Evolutionary conservation across 441 rosid species (phyloP).

Genomic region (Pelargonium citronellum): DNA sequence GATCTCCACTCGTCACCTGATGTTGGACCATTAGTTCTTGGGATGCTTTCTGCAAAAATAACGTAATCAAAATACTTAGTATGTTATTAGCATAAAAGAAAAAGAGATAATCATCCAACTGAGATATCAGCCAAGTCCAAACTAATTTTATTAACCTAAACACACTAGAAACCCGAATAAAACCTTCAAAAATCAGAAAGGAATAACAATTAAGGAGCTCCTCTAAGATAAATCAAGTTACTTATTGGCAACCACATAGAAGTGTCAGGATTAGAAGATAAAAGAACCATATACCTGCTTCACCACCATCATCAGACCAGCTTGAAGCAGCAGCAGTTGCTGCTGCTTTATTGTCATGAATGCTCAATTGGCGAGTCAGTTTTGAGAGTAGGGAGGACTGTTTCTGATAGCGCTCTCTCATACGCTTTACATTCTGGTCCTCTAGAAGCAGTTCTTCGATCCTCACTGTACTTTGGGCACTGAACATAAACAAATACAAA

Average conservation of each 20-base stretch:
- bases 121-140: too few species aligned
- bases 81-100: not conserved
- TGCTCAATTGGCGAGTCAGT: conserved; percentile 75
- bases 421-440: conserved; percentile 78
- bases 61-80: not conserved
- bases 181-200: too few species aligned
- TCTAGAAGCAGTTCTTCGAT: conserved; percentile 89
- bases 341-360: conserved; percentile 92
- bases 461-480: conserved; percentile 71
- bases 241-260: too few species aligned
- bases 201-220: too few species aligned
- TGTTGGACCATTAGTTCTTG: conserved; percentile 46
- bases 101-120: too few species aligned
- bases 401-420: conserved; percentile 76
- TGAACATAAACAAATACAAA: conserved; percentile 21
- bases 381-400: conserved; percentile 80
- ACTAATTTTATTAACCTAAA: too few species aligned
- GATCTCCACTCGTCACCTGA: conserved; percentile 94
- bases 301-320: conserved; percentile 52
- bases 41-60: conserved; percentile 64
- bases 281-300: conserved; percentile 41
- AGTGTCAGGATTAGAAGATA: not conserved
- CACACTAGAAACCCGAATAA: too few species aligned
- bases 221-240: too few species aligned
- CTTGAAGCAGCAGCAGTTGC: conserved; percentile 47